phyloP scores from a whole-genome alignment of 2,329 filamentous ascomycete genomes.

The Xylaria sp. region DNA sequence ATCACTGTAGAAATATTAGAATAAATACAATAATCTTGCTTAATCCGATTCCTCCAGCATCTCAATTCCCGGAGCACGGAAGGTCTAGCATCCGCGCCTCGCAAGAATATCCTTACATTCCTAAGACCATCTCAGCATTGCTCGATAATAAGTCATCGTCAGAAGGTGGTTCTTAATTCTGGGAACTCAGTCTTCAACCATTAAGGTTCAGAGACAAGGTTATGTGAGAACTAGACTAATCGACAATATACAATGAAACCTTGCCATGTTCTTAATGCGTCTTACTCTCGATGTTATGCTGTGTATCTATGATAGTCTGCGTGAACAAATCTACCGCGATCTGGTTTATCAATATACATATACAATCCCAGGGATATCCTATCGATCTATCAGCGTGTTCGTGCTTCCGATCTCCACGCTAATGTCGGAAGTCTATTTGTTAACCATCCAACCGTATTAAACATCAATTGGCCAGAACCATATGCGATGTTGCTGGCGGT shows the following conservation, averaged over 20 bases:
- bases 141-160: too few species aligned
- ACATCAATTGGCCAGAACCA: conserved; percentile 28
- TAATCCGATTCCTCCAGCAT: too few species aligned
- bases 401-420: conserved; percentile 3
- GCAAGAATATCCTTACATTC: too few species aligned
- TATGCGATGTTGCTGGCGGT: conserved; percentile 32
- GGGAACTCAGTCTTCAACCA: background rate
- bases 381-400: background rate
- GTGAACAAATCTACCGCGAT: background rate
- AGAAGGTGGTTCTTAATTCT: too few species aligned
- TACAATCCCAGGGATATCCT: background rate
- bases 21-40: too few species aligned
- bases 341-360: background rate
- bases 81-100: too few species aligned
- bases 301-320: background rate
- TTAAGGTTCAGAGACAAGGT: background rate
- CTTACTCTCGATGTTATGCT: background rate
- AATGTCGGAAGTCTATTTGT: conserved; percentile 22
- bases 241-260: background rate
- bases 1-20: too few species aligned
- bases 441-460: conserved; percentile 34
- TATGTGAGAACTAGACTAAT: background rate
- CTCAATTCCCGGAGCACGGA: too few species aligned
- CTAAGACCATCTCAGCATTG: too few species aligned
- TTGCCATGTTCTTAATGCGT: background rate